phyloP scores from a whole-genome alignment of 768 basidiomycete genomes.

The Baorangia bicolor region DNA sequence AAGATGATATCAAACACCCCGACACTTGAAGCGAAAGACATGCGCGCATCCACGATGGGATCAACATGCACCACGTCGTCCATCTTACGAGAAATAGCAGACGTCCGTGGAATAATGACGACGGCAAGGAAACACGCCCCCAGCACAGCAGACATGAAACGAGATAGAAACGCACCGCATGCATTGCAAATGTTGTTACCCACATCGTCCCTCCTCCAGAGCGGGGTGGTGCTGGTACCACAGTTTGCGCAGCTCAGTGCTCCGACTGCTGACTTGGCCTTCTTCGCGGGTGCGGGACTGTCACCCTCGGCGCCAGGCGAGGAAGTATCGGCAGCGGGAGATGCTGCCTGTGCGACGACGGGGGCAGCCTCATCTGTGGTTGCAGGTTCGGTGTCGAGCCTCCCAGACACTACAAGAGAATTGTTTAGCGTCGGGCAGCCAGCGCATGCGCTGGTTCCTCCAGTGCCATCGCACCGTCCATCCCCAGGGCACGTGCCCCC shows the following conservation, averaged over 20 bases:
- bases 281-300: constrained; percentile 33
- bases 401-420: constrained; percentile 47
- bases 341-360: constrained; percentile 15
- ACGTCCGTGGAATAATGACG: constrained; percentile 6
- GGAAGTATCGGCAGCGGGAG: constrained; percentile 35
- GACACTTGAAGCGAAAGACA: constrained; percentile 19
- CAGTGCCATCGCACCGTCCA: constrained; percentile 96
- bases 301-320: constrained; percentile 33
- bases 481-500: constrained; percentile 95
- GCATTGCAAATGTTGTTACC: constrained; percentile 96
- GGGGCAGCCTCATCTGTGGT: constrained; percentile 22
- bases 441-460: constrained; percentile 87
- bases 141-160: constrained; percentile 26
- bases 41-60: constrained; percentile 19
- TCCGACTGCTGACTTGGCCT: constrained; percentile 50
- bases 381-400: constrained; percentile 39
- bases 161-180: constrained; percentile 64
- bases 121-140: constrained; percentile 22
- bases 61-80: constrained; percentile 22
- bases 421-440: constrained; percentile 99
- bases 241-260: constrained; percentile 86
- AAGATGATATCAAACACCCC: constrained; percentile 12
- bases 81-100: constrained; percentile 21
- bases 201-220: constrained; percentile 87
- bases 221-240: constrained; percentile 83